These are phyloP conservation scores for Tolypocladium inflatum DNA, from an alignment of 2,329 filamentous ascomycete genomes.

Conservation along the genomic window DNA sequence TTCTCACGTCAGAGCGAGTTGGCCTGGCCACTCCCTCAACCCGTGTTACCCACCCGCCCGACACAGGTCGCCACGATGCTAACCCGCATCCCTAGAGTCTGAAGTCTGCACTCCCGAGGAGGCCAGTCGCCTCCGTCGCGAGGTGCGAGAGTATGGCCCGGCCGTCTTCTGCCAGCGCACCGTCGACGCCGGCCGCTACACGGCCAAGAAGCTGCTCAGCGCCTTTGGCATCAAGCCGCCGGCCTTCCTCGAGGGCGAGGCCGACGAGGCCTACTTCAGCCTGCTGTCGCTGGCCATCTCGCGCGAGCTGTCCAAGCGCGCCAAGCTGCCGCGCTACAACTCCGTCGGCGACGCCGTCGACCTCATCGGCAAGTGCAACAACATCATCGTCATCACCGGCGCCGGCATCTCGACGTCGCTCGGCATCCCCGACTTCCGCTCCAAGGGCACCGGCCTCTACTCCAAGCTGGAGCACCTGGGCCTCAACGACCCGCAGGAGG, in stretches of 20 bases:
- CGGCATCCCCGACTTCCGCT: slow-evolving; percentile 94
- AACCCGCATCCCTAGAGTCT: slow-evolving; percentile 19
- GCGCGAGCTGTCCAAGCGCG: slow-evolving; percentile 71
- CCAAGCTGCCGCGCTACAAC: slow-evolving; percentile 73
- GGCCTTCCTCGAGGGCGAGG: slow-evolving; percentile 55
- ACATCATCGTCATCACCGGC: slow-evolving; percentile 89
- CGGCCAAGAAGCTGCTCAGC: slow-evolving; percentile 74
- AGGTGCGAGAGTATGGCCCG: slow-evolving; percentile 68
- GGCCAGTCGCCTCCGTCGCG: slow-evolving; percentile 55
- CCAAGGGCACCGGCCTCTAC: slow-evolving; percentile 86
- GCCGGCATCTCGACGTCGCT: slow-evolving; percentile 95
- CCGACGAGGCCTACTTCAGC: slow-evolving; percentile 64
- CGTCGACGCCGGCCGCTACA: slow-evolving; percentile 58
- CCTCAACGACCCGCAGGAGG: slow-evolving; percentile 77
- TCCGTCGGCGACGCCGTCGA: slow-evolving; percentile 77
- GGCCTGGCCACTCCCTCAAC: not conserved
- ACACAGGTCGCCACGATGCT: not conserved
- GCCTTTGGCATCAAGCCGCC: slow-evolving; percentile 75
- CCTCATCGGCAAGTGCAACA: slow-evolving; percentile 62
- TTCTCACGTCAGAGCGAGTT: slow-evolving; percentile 5
- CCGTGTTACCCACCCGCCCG: not conserved
- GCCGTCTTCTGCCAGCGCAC: slow-evolving; percentile 66
- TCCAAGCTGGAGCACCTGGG: slow-evolving; percentile 73
- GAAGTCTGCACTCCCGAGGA: slow-evolving; percentile 59
- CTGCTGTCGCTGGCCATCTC: slow-evolving; percentile 69